phyloP scores from a whole-genome alignment of 2,329 filamentous ascomycete species.

The Neonectria sp. region DNA sequence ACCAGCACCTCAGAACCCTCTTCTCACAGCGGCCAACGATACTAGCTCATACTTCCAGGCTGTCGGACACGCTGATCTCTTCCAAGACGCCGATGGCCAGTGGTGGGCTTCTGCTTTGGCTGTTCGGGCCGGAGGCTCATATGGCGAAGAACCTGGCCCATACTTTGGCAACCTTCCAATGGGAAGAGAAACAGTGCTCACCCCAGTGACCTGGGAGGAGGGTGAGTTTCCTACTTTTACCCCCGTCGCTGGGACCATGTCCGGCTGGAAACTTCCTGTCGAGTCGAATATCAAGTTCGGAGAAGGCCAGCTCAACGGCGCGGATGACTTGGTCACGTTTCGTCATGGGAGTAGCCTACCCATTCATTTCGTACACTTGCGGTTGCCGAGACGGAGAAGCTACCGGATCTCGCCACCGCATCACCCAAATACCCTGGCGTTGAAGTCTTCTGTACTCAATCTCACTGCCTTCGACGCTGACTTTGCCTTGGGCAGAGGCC shows the following conservation, averaged over 20 bases:
- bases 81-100: conserved; percentile 53
- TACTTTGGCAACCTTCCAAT: conserved; percentile 60
- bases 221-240: conserved; percentile 63
- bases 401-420: conserved; percentile 62
- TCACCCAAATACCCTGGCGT: conserved; percentile 60
- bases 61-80: conserved; percentile 62
- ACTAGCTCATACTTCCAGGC: conserved; percentile 57
- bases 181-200: conserved; percentile 68
- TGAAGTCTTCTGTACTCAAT: conserved; percentile 66
- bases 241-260: conserved; percentile 43
- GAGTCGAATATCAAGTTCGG: conserved; percentile 11
- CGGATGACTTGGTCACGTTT: conserved; percentile 12
- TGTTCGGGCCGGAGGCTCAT: conserved; percentile 39
- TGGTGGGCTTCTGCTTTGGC: conserved; percentile 39
- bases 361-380: conserved; percentile 20
- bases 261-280: conserved; percentile 48
- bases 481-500: conserved; percentile 28
- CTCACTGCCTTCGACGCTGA: conserved; percentile 60
- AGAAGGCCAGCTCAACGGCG: conserved; percentile 22
- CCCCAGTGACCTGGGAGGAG: conserved; percentile 63
- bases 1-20: conserved; percentile 58
- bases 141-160: conserved; percentile 30
- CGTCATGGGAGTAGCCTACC: conserved; percentile 8
- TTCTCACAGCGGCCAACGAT: conserved; percentile 59
- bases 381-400: conserved; percentile 20